phyloP scores from a whole-genome alignment of 2,329 filamentous ascomycete genomes.

The Trichoderma gracile region DNA sequence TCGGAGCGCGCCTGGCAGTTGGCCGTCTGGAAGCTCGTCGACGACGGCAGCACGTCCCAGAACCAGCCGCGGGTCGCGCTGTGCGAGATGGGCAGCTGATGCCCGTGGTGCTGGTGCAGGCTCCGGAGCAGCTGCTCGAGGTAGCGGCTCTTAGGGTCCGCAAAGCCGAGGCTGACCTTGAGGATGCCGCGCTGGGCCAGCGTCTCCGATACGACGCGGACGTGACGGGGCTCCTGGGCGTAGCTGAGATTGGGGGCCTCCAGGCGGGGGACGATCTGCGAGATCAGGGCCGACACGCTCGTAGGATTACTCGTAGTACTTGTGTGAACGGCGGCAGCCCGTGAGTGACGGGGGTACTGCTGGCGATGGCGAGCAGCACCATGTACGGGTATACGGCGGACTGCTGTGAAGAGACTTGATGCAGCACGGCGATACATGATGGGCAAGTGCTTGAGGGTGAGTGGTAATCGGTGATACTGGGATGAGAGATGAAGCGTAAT shows the following conservation, averaged over 20 bases:
- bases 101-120: constrained; percentile 39
- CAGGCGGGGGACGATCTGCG: constrained; percentile 22
- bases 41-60: constrained; percentile 44
- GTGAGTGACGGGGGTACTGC: background rate
- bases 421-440: background rate
- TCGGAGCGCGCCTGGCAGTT: constrained; percentile 43
- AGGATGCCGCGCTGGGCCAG: constrained; percentile 37
- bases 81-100: constrained; percentile 44
- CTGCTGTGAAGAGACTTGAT: background rate
- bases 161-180: constrained; percentile 40
- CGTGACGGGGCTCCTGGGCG: constrained; percentile 28
- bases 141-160: constrained; percentile 39
- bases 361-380: background rate
- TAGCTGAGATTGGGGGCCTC: constrained; percentile 26
- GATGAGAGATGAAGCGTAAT: background rate
- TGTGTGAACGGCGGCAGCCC: background rate
- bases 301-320: too few species aligned
- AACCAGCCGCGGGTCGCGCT: constrained; percentile 47
- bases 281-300: background rate
- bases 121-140: constrained; percentile 38
- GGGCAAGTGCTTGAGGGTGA: background rate
- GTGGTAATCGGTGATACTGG: background rate
- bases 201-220: constrained; percentile 27
- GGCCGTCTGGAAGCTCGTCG: constrained; percentile 34
- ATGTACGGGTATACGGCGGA: background rate